phyloP scores from a whole-genome alignment of 2,329 filamentous ascomycete genomes.

The Dryadomyces sulphureus region DNA sequence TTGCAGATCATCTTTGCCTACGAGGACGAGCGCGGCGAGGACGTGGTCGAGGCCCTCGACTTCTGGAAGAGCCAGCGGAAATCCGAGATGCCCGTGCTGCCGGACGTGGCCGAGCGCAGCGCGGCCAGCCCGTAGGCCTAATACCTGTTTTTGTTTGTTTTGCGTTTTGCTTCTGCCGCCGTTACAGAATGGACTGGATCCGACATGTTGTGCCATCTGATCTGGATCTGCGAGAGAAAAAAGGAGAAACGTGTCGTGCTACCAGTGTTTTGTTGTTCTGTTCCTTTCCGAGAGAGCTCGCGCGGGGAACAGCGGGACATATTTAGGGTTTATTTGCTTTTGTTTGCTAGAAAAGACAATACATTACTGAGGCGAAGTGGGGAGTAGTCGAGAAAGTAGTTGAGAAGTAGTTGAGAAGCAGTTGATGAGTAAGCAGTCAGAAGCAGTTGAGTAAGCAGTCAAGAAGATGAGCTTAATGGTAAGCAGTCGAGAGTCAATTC shows the following conservation, averaged over 20 bases:
- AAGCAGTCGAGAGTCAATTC: no score
- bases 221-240: not conserved
- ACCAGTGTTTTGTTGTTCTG: not conserved
- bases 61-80: conserved; percentile 69
- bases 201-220: not conserved
- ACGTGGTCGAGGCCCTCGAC: conserved; percentile 87
- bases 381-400: no score
- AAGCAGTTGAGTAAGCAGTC: no score
- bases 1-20: conserved; percentile 88
- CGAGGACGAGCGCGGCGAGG: conserved; percentile 86
- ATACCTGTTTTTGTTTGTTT: conserved; percentile 3
- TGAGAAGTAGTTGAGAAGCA: no score
- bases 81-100: conserved; percentile 15
- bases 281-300: not conserved
- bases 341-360: not conserved
- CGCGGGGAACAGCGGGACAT: not conserved
- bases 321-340: not conserved
- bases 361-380: no score
- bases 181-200: not conserved
- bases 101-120: not conserved
- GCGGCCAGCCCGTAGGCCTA: not conserved
- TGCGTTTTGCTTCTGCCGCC: not conserved
- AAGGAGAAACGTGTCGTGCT: not conserved
- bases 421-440: no score
- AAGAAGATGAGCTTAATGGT: no score